These are phyloP conservation scores for Monosporascus ibericus DNA, from an alignment of 2,329 filamentous ascomycete species.

Conservation along the genomic window DNA sequence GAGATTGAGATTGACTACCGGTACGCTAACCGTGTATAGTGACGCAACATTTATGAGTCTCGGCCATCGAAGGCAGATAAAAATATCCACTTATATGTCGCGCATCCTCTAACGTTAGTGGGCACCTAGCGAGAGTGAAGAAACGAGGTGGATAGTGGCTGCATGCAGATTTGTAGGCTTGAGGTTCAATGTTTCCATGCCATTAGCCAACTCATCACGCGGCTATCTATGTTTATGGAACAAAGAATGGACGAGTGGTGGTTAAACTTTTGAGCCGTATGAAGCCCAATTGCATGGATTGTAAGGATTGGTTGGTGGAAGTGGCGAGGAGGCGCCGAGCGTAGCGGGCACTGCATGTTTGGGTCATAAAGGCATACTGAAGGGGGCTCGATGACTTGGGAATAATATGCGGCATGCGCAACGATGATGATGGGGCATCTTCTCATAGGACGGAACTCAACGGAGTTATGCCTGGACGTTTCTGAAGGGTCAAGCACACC, in stretches of 20 bases:
- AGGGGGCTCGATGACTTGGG: constrained; percentile 14
- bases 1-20: too few species aligned
- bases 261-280: neutral
- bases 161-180: constrained; percentile 12
- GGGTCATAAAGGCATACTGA: constrained; percentile 12
- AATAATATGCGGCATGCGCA: constrained; percentile 19
- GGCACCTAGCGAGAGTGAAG: too few species aligned
- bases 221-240: constrained; percentile 7
- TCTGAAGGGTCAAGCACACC: constrained; percentile 18
- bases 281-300: neutral
- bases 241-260: neutral
- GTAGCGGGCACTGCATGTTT: constrained; percentile 15
- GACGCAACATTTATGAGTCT: neutral
- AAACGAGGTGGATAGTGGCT: too few species aligned
- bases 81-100: neutral
- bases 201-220: constrained; percentile 16
- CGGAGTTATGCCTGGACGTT: constrained; percentile 13
- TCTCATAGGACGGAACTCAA: constrained; percentile 20
- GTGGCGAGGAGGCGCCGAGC: neutral
- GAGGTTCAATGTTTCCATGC: constrained; percentile 13
- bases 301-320: neutral
- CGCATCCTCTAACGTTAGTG: neutral
- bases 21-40: too few species aligned
- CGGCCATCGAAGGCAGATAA: neutral
- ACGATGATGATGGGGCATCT: constrained; percentile 22